Evolutionary conservation across 2,329 filamentous ascomycete genomes (phyloP).

Genomic region (Pestalotiopsis sp.): DNA sequence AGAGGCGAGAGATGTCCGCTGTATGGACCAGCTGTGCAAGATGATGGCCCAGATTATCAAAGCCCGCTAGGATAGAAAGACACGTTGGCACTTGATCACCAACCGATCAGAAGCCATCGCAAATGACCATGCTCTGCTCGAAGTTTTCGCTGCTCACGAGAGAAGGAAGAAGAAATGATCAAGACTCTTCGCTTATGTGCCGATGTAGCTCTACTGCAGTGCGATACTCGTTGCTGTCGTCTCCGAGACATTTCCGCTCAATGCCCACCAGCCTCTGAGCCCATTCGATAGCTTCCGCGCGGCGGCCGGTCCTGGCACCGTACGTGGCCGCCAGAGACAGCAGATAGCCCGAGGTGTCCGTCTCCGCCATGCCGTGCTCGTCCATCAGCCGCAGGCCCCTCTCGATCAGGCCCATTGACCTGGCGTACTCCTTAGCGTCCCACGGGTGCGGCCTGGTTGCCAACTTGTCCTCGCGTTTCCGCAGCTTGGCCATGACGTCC

Average conservation of each 20-base stretch:
- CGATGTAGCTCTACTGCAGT: neutral
- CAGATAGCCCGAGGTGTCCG: slow-evolving; percentile 7
- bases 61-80: neutral
- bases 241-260: slow-evolving; percentile 6
- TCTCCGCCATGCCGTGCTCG: slow-evolving; percentile 2
- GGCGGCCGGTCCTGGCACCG: neutral
- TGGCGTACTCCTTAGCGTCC: neutral
- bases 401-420: neutral
- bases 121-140: neutral
- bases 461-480: neutral
- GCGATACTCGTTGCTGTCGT: slow-evolving; percentile 7
- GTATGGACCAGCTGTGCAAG: neutral
- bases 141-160: neutral
- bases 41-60: neutral
- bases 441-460: neutral
- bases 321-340: neutral
- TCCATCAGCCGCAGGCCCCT: slow-evolving; percentile 4
- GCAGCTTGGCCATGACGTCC: slow-evolving; percentile 1
- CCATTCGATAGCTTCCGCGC: neutral
- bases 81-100: neutral
- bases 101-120: neutral
- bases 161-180: neutral
- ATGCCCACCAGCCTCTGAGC: neutral
- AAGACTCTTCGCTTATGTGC: neutral
- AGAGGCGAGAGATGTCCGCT: neutral